phyloP scores from a whole-genome alignment of 1,284 basidiomycete genomes.

The Trichosporon sp. region DNA sequence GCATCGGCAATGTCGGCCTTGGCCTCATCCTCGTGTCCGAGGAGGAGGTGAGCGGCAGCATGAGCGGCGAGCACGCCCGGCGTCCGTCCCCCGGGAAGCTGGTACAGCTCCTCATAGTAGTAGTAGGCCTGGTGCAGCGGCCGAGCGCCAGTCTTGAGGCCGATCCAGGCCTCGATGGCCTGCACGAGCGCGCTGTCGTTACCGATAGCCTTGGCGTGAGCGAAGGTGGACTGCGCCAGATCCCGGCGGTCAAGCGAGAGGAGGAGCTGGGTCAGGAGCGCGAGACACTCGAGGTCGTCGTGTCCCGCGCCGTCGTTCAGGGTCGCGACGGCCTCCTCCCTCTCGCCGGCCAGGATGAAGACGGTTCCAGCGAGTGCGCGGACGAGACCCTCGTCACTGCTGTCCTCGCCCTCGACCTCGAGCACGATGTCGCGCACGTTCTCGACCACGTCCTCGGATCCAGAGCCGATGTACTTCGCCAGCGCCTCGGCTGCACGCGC shows the following conservation, averaged over 20 bases:
- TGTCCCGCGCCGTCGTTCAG: slow-evolving; percentile 70
- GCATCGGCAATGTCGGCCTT: slow-evolving; percentile 83
- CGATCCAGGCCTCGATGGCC: slow-evolving; percentile 83
- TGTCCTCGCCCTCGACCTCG: slow-evolving; percentile 73
- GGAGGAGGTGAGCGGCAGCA: slow-evolving; percentile 77
- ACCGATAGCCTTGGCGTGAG: slow-evolving; percentile 76
- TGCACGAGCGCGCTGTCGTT: slow-evolving; percentile 88
- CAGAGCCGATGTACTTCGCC: slow-evolving; percentile 64
- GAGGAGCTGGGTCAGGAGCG: slow-evolving; percentile 78
- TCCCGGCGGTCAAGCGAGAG: slow-evolving; percentile 80
- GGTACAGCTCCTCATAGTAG: slow-evolving; percentile 89
- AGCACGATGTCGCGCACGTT: slow-evolving; percentile 76
- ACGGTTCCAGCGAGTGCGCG: slow-evolving; percentile 78
- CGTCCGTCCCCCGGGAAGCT: slow-evolving; percentile 74
- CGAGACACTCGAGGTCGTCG: slow-evolving; percentile 79
- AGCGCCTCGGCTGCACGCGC: slow-evolving; percentile 72
- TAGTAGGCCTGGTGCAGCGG: slow-evolving; percentile 67
- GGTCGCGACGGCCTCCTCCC: slow-evolving; percentile 88
- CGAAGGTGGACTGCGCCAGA: slow-evolving; percentile 81
- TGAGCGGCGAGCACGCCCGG: slow-evolving; percentile 75
- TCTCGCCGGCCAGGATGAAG: slow-evolving; percentile 77
- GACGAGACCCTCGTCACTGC: slow-evolving; percentile 68
- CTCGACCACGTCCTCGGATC: slow-evolving; percentile 52
- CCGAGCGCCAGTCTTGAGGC: slow-evolving; percentile 65
- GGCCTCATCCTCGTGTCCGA: slow-evolving; percentile 78